A percentile compares a stretch with the other conserved stretches of the same genome.
phyloP scores from a whole-genome alignment of 306 rosid species.

The Senna siamea region DNA sequence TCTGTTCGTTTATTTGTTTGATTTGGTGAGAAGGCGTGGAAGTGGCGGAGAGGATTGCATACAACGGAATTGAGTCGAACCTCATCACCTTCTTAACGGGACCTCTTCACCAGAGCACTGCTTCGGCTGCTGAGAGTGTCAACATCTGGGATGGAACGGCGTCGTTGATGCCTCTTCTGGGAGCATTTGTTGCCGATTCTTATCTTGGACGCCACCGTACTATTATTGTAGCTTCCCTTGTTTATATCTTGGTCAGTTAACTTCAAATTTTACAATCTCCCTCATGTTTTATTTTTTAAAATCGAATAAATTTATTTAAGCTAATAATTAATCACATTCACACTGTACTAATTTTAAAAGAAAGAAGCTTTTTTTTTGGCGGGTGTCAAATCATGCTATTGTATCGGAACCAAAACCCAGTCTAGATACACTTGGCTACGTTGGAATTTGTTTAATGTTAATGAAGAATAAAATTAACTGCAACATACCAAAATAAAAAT shows the following conservation, averaged over 20 bases:
- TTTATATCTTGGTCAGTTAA: slow-evolving; percentile 1
- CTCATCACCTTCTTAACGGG: slow-evolving; percentile 50
- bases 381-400: no score
- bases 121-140: slow-evolving; percentile 44
- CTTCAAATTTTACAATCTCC: not conserved
- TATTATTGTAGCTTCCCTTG: slow-evolving; percentile 4
- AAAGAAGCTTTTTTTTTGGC: no score
- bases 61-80: slow-evolving; percentile 45
- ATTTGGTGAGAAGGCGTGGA: slow-evolving; percentile 37
- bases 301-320: not conserved
- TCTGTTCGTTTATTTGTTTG: not conserved
- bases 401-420: no score
- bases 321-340: not conserved
- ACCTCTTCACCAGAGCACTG: slow-evolving; percentile 44
- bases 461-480: no score
- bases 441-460: no score
- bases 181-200: slow-evolving; percentile 53
- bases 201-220: slow-evolving; percentile 39
- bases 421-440: no score
- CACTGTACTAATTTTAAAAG: no score
- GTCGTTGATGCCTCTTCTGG: slow-evolving; percentile 42
- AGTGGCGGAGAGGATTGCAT: slow-evolving; percentile 49
- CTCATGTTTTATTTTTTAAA: not conserved
- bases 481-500: no score
- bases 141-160: slow-evolving; percentile 49